phyloP scores from a whole-genome alignment of 2,329 filamentous ascomycete species.

The Hortaea sp. region DNA sequence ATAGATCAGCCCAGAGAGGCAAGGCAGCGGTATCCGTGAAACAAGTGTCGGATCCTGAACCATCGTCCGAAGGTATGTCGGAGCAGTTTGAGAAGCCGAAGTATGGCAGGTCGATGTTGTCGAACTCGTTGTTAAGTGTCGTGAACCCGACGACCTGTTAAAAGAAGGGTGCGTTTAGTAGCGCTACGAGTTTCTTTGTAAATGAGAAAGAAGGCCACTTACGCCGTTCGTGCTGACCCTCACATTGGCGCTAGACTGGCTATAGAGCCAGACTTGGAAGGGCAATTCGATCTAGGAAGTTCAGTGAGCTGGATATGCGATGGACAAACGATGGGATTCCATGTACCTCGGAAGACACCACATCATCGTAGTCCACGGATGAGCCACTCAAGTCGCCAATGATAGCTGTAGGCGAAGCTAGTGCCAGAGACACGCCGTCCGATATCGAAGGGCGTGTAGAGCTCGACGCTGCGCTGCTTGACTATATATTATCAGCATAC shows the following conservation, averaged over 20 bases:
- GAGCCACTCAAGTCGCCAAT: constrained; percentile 1
- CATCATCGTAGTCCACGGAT: constrained; percentile 1
- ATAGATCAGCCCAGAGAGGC: constrained; percentile 14
- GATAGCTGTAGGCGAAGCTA: constrained; percentile 4
- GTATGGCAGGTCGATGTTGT: constrained; percentile 2
- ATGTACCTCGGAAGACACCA: neutral
- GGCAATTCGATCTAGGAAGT: neutral
- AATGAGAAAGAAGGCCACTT: too few relatives aligned
- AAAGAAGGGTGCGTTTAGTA: neutral
- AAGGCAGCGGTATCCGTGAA: constrained; percentile 6
- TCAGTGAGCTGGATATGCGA: neutral
- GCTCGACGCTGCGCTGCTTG: neutral
- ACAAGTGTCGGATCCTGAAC: too few relatives aligned
- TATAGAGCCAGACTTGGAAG: neutral
- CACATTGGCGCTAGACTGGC: neutral
- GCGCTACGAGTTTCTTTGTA: too few relatives aligned
- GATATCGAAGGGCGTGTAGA: neutral
- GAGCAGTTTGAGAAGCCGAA: neutral
- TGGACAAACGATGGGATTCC: neutral
- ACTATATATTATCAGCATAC: neutral
- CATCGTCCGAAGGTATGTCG: too few relatives aligned
- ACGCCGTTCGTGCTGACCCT: constrained; percentile 1
- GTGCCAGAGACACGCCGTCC: constrained; percentile 1
- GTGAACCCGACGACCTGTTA: neutral
- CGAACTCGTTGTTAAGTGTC: neutral